Percentiles rank a stretch among this genome's conserved stretches.
Evolutionary conservation across 2,329 filamentous ascomycete genomes (phyloP).

Genomic region (Pseudogymnoascus sp.): DNA sequence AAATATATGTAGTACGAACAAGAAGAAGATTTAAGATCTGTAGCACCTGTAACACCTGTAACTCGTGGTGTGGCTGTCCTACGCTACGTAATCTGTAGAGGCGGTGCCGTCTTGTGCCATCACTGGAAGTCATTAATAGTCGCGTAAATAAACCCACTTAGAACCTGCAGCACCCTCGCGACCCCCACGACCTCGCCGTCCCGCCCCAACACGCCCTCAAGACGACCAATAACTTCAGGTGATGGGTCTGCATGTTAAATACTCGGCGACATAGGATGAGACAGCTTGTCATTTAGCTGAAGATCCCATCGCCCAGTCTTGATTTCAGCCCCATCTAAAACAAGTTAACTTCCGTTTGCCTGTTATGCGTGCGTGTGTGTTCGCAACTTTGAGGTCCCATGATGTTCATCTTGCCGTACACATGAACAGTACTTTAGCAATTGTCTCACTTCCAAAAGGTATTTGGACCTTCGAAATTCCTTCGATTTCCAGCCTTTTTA

Average conservation of each 20-base stretch:
- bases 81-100: constrained; percentile 1
- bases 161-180: not conserved
- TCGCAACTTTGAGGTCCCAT: constrained; percentile 2
- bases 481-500: constrained; percentile 2
- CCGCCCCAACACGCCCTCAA: not conserved
- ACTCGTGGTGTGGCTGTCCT: not conserved
- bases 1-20: not conserved
- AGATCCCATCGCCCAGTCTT: not conserved
- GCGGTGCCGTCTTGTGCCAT: not conserved
- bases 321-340: constrained; percentile 5
- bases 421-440: constrained; percentile 3
- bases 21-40: too few relatives aligned
- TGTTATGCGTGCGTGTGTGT: constrained; percentile 1
- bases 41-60: not conserved
- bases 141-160: constrained; percentile 6
- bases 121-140: not conserved
- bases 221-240: not conserved
- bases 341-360: not conserved
- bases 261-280: not conserved
- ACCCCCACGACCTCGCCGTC: not conserved
- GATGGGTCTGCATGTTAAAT: constrained; percentile 4
- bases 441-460: not conserved
- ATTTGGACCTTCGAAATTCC: constrained; percentile 1
- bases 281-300: not conserved
- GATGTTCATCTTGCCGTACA: not conserved